Evolutionary conservation across 2,329 filamentous ascomycete species (phyloP).

Genomic region (Knufia petricola): DNA sequence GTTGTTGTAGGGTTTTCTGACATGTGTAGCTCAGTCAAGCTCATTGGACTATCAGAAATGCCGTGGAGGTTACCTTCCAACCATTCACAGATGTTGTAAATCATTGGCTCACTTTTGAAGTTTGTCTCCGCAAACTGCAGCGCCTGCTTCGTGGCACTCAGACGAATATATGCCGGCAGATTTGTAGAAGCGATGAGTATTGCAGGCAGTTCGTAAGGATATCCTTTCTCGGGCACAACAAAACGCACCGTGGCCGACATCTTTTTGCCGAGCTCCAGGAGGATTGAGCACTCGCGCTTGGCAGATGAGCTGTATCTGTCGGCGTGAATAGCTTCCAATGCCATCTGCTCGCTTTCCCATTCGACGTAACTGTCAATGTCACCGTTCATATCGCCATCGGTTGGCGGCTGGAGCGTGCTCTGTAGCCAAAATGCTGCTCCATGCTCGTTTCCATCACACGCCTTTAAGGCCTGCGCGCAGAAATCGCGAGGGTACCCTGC

Average conservation of each 20-base stretch:
- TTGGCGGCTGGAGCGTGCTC: constrained; percentile 42
- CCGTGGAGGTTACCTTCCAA: constrained; percentile 70
- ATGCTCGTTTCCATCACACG: constrained; percentile 60
- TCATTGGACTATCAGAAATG: constrained; percentile 79
- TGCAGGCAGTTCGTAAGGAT: constrained; percentile 55
- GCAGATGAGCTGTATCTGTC: constrained; percentile 57
- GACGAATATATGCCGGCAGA: constrained; percentile 81
- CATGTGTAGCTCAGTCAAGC: constrained; percentile 74
- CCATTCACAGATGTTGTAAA: constrained; percentile 87
- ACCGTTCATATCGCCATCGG: neutral
- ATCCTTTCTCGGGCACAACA: constrained; percentile 57
- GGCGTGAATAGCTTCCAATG: constrained; percentile 76
- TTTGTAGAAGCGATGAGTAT: constrained; percentile 52
- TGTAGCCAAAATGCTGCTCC: constrained; percentile 74
- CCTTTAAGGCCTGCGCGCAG: constrained; percentile 67
- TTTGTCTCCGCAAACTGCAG: constrained; percentile 61
- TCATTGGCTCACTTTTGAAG: constrained; percentile 75
- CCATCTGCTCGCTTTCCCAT: constrained; percentile 80
- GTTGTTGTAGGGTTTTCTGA: neutral
- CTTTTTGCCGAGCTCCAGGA: constrained; percentile 39
- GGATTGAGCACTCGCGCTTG: constrained; percentile 58
- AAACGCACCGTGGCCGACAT: constrained; percentile 45
- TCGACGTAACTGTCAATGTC: constrained; percentile 36
- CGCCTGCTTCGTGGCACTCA: constrained; percentile 74
- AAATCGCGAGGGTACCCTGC: constrained; percentile 80